A percentile compares a stretch with the other conserved stretches of the same genome.
phyloP scores from a whole-genome alignment of 768 basidiomycete genomes.

The Kondoa malvinella region DNA sequence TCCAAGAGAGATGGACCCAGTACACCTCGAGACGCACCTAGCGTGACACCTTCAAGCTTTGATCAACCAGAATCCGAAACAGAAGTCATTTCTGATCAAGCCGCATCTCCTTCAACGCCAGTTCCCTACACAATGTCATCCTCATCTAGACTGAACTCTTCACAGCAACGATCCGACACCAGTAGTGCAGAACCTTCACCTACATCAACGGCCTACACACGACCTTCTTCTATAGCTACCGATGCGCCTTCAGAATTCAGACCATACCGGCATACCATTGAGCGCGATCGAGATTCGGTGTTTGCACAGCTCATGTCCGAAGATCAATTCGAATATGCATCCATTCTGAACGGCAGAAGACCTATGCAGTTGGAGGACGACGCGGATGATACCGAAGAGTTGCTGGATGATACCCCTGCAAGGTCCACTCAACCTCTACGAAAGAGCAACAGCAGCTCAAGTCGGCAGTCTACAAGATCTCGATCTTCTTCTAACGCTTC shows the following conservation, averaged over 20 bases:
- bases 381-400: background rate
- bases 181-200: constrained; percentile 1
- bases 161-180: background rate
- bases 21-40: background rate
- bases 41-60: no score
- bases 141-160: background rate
- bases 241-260: constrained; percentile 13
- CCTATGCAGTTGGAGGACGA: constrained; percentile 6
- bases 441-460: constrained; percentile 8
- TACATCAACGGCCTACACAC: background rate
- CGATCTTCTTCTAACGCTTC: background rate
- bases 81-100: background rate
- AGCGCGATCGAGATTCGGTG: constrained; percentile 16
- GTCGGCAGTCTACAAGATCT: constrained; percentile 6
- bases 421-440: background rate
- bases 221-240: constrained; percentile 7
- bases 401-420: background rate
- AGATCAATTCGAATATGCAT: constrained; percentile 2
- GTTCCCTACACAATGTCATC: constrained; percentile 13
- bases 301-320: constrained; percentile 10
- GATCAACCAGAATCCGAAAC: constrained; percentile 2
- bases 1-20: constrained; percentile 16
- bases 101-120: constrained; percentile 11
- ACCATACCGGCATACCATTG: constrained; percentile 16
- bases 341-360: background rate